phyloP scores from a whole-genome alignment of 2,329 filamentous ascomycete species.

The Botrytis hyacinthi region DNA sequence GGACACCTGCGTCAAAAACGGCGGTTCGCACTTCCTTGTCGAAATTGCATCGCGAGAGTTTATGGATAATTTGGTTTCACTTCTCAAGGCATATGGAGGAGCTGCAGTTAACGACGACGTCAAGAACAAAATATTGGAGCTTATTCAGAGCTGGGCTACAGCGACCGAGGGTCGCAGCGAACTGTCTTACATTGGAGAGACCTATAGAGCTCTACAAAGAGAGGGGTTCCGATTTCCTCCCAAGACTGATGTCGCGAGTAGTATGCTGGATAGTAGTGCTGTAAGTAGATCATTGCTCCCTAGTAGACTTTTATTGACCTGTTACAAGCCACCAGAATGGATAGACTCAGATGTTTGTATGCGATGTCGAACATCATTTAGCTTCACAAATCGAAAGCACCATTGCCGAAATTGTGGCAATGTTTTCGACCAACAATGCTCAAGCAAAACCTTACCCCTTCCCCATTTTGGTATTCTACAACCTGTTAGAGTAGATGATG shows the following conservation, averaged over 20 bases:
- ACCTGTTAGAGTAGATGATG: constrained; percentile 91
- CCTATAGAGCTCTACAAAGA: constrained; percentile 76
- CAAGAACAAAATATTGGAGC: constrained; percentile 82
- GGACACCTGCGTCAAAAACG: constrained; percentile 98
- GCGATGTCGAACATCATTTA: constrained; percentile 93
- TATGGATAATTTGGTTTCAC: constrained; percentile 92
- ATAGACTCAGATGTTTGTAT: constrained; percentile 97
- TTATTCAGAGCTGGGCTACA: constrained; percentile 90
- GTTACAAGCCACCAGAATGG: constrained; percentile 84
- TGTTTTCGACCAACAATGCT: constrained; percentile 95
- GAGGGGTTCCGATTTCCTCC: constrained; percentile 92
- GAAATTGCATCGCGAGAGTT: constrained; percentile 97
- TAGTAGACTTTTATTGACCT: constrained; percentile 13
- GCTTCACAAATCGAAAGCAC: constrained; percentile 97
- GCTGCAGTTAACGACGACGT: constrained; percentile 81
- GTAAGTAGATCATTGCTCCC: constrained; percentile 51
- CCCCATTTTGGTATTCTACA: constrained; percentile 91
- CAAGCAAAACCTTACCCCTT: constrained; percentile 80
- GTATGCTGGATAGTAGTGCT: constrained; percentile 95
- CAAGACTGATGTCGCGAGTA: constrained; percentile 81
- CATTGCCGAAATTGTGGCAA: constrained; percentile 98
- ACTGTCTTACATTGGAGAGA: constrained; percentile 81
- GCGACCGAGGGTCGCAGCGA: constrained; percentile 84
- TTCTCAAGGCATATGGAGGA: constrained; percentile 75
- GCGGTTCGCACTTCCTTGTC: constrained; percentile 87